Base-by-base conservation (phyloP, 2,329 filamentous ascomycete genomes). In the Colletotrichum sp. region DNA sequence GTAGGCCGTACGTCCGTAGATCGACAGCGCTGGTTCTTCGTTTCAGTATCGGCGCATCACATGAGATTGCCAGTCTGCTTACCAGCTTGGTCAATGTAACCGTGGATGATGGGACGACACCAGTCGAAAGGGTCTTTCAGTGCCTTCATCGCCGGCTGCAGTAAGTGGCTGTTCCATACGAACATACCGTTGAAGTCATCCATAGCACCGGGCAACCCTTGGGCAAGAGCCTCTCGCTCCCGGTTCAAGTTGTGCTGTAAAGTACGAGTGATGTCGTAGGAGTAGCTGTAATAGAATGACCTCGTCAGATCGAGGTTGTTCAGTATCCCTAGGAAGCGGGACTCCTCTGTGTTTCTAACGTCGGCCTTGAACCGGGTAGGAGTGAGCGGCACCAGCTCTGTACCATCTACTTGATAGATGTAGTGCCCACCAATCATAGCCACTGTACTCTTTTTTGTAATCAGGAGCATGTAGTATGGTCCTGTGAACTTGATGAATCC, bases 261-360 rank as follows among this genome's bases (percentile, higher is more conserved):
- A 1, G 96, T 98, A 70, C 93, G 92, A 1, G 97, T 99, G 79
- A 98, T 94, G 82, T 99, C 95, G 85, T 99, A 99, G 0, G 96
- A 97, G 83, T 98, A 98, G 86, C 96, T 98, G 87, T 98, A 99
- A 85, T 99, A 99, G 83, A 99, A 99, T 0, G 95, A 97, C 72
- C 94, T 91, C 1, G 94, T 96, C 76, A 99, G 87, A 83, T 99
- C 97, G 36, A 99, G 89, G 79, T 98, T 98, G 82, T 95, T 96
- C 60, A 99, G 88, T 68, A 98, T 98, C 30, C 92, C 91, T 38
- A 98, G 89, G 81, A 98, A 98, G 32, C 96, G 93, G 52, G 94
- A 93, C 84, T 99, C 97, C 83, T 98, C 96, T 0, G 95, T 91
- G 80, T 97, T 97, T 66, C 89, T 88, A 68, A 93, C 90, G 78